Conservation (phyloP, 257 asterid genomes). For the Fraxinus anomala region DNA sequence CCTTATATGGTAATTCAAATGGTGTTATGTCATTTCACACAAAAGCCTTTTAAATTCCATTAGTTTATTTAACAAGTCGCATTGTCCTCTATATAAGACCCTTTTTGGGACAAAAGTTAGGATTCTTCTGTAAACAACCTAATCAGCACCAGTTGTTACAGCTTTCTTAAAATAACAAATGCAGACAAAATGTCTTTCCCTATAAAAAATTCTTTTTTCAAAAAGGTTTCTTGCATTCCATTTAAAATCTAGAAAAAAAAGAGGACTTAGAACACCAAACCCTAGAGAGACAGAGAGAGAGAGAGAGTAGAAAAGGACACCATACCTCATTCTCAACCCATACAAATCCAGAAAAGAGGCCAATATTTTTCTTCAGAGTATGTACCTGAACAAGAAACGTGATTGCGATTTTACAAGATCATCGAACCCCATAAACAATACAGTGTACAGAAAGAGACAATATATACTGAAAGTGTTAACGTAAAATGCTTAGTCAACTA, state of each 20-base stretch:
- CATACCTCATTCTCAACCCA: conserved; percentile 90
- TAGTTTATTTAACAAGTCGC: not conserved
- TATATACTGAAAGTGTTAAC: not conserved
- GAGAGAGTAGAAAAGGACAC: not conserved
- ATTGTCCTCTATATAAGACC: not conserved
- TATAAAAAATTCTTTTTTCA: not conserved
- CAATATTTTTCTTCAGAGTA: conserved; percentile 71
- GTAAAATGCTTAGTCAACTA: conserved; percentile 9
- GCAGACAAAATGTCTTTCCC: conserved; percentile 3
- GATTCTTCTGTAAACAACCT: not conserved
- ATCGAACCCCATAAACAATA: not conserved
- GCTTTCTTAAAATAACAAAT: not conserved
- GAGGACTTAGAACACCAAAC: not conserved
- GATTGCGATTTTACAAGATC: not conserved
- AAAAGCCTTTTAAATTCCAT: not conserved
- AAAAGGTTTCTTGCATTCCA: not conserved
- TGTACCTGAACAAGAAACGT: conserved; percentile 53
- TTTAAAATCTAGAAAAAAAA: not conserved
- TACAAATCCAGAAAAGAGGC: conserved; percentile 89
- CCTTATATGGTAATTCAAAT: not conserved
- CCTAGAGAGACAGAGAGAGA: not conserved
- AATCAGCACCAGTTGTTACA: not conserved
- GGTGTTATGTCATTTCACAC: not conserved
- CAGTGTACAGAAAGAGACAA: not conserved
- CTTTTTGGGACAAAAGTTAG: not conserved